Percentiles rank a stretch among this genome's conserved stretches.
Evolutionary conservation across 2,329 filamentous ascomycete species (phyloP).

Genomic region (Aureobasidium pullulans): DNA sequence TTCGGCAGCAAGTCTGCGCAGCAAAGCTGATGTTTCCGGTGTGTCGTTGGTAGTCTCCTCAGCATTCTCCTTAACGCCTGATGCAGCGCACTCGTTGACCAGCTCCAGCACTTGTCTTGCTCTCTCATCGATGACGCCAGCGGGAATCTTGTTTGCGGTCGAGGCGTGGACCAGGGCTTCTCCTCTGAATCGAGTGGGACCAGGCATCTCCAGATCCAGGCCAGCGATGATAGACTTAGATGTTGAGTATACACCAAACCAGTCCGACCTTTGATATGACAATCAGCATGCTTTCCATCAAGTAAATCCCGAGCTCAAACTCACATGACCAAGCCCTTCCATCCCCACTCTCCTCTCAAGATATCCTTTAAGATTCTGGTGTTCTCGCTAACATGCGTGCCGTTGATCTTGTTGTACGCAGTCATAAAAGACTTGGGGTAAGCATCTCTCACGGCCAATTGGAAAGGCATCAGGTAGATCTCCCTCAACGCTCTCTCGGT

Average conservation of each 20-base stretch:
- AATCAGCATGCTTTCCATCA: no score
- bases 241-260: constrained; percentile 67
- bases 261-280: constrained; percentile 28
- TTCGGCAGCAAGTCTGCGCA: constrained; percentile 23
- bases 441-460: constrained; percentile 64
- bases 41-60: constrained; percentile 25
- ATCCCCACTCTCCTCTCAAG: constrained; percentile 62
- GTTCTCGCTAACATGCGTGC: constrained; percentile 60
- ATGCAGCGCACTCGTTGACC: constrained; percentile 36
- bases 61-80: constrained; percentile 23
- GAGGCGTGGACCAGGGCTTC: constrained; percentile 29
- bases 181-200: constrained; percentile 23
- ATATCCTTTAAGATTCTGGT: constrained; percentile 60
- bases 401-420: constrained; percentile 68
- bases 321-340: constrained; percentile 51
- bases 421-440: constrained; percentile 65
- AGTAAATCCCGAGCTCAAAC: constrained; percentile 37
- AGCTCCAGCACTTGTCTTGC: constrained; percentile 54
- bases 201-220: constrained; percentile 77
- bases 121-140: constrained; percentile 50
- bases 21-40: constrained; percentile 25
- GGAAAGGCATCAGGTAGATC: constrained; percentile 67
- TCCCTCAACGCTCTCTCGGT: constrained; percentile 60
- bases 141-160: constrained; percentile 46
- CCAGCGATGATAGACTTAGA: constrained; percentile 62